Evolutionary conservation across 495 filamentous ascomycete genomes (phyloP).

Genomic region (Talaromyces stipitatus): DNA sequence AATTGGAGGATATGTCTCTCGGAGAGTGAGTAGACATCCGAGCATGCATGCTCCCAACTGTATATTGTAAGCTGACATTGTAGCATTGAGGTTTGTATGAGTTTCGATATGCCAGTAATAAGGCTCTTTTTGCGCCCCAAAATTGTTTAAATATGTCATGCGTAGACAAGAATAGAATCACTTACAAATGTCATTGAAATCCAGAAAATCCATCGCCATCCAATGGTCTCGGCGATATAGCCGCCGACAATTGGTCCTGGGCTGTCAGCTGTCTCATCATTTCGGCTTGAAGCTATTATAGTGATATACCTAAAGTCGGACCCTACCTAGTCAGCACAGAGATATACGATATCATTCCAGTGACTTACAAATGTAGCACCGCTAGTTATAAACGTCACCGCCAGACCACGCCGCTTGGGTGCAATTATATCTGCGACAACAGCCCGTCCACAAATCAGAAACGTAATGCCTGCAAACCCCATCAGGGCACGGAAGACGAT

Average conservation of each 20-base stretch:
- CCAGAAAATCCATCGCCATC: slow-evolving; percentile 59
- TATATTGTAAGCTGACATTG: background rate
- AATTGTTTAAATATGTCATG: too few species aligned
- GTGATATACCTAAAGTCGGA: background rate
- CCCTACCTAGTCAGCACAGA: background rate
- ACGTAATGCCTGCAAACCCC: too few species aligned
- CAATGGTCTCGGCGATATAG: slow-evolving; percentile 42
- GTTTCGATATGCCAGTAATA: too few species aligned
- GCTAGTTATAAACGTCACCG: background rate
- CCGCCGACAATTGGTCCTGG: slow-evolving; percentile 43
- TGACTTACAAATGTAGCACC: background rate
- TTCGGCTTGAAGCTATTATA: background rate
- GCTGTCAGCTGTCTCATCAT: background rate
- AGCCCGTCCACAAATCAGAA: too few species aligned
- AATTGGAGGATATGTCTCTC: slow-evolving; percentile 43
- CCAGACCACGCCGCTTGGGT: background rate
- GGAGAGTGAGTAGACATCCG: slow-evolving; percentile 26
- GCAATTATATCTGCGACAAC: background rate
- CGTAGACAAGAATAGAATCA: too few species aligned
- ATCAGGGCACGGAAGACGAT: too few species aligned
- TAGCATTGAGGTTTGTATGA: too few species aligned
- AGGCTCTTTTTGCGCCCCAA: too few species aligned
- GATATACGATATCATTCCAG: background rate
- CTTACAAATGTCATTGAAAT: slow-evolving; percentile 33
- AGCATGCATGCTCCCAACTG: background rate